Base-by-base conservation (phyloP, 2,329 filamentous ascomycete species). In the Chrysoporthe austroafricana region DNA sequence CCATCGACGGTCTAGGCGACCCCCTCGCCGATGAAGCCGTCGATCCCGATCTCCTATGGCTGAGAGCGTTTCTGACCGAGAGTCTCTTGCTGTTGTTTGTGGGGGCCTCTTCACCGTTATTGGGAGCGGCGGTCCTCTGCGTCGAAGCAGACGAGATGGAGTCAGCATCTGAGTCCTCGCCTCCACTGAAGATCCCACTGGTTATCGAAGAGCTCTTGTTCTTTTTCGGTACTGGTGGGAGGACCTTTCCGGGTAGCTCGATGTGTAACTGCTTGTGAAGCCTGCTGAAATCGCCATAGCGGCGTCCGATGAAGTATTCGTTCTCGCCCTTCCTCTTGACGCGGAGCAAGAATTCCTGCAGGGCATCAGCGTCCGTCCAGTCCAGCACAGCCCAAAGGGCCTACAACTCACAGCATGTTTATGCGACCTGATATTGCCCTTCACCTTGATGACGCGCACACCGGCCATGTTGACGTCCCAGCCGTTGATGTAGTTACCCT, bases 391-490 rank as follows among this genome's bases (percentile, higher is more conserved):
- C 26, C n/a, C 26, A 26, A 2, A 18, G 16, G n/a, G 21, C 50
- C 9, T 9, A n/a, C 14, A 32, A 82, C 90, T 79, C 81, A 93
- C 92, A 64, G 96, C 93, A 83, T 98, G 95, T 73, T 94, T 92
- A 77, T 97, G 96, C 74, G 96, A 90, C 68, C 95, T 86, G 39
- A 98, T 89, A 69, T 93, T 97, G 75, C 94, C 89, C 84, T 95
- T 97, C 63, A 94, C 84, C 8, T 89, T 90, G 2, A 88, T 91
- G 36, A 93, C 89, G 70, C 94, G 88, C 62, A 98, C 96, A 52
- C 91, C 94, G 13, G 95, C 93, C 62, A 99, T 91, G 77, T 99
- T 99, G 72, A 97, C 89, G 77, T 98, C 96, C 96, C 96, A 98
- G 42, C 94, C 93, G 77, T 99, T 95, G 74, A 97, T 92, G 70